phyloP scores from a whole-genome alignment of 768 basidiomycete species.

The Boletus barrowsii region DNA sequence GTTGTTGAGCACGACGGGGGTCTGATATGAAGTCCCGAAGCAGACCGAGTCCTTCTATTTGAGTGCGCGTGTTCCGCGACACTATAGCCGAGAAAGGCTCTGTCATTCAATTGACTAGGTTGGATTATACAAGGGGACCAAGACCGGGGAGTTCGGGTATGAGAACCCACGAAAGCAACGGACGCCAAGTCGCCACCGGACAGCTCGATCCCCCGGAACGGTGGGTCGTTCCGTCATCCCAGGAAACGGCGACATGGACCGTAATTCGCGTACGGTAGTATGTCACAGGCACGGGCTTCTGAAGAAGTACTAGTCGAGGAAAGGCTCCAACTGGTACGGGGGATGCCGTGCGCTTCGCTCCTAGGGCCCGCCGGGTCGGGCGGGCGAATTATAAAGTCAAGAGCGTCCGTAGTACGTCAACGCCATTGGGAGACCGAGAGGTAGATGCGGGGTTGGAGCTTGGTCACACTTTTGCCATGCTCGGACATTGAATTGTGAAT shows the following conservation, averaged over 20 bases:
- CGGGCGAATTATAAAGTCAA: constrained; percentile 1
- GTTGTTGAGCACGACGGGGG: not conserved
- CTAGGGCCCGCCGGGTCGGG: constrained; percentile 3
- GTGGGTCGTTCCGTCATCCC: constrained; percentile 2
- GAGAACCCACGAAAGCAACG: constrained; percentile 12
- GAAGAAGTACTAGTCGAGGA: not conserved
- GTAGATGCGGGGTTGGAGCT: not conserved
- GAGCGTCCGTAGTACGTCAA: not conserved
- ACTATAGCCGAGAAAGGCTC: not conserved
- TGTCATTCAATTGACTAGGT: not conserved
- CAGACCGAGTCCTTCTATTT: not conserved
- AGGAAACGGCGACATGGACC: constrained; percentile 10
- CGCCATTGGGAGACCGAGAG: not conserved
- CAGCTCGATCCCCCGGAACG: not conserved
- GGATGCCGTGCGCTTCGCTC: constrained; percentile 4
- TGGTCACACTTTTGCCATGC: constrained; percentile 1
- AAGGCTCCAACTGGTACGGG: constrained; percentile 7
- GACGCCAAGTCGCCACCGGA: constrained; percentile 15
- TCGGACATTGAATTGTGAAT: not conserved
- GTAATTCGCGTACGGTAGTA: constrained; percentile 7
- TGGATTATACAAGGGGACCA: not conserved
- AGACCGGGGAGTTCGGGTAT: constrained; percentile 11
- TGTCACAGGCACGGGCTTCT: constrained; percentile 5
- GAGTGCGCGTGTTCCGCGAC: not conserved
- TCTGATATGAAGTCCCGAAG: not conserved